These are phyloP conservation scores for Flagelloscypha sp. DNA, from an alignment of 768 basidiomycete species.

Conservation along the genomic window DNA sequence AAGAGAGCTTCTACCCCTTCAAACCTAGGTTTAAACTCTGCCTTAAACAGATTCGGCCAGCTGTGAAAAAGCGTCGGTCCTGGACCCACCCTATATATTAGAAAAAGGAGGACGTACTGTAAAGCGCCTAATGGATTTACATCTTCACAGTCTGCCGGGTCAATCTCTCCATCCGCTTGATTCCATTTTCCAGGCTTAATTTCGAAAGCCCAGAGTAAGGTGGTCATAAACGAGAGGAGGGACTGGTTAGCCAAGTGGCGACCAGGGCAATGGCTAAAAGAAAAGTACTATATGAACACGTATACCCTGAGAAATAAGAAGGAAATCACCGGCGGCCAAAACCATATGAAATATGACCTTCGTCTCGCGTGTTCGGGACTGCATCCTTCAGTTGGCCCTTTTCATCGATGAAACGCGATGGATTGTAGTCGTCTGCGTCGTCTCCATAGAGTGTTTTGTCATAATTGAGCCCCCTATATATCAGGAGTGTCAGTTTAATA, in stretches of 20 bases:
- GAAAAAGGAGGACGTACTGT: constrained; percentile 8
- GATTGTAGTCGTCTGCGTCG: constrained; percentile 17
- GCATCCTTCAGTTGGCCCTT: constrained; percentile 14
- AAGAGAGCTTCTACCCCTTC: no score
- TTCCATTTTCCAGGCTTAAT: constrained; percentile 4
- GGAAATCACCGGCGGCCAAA: constrained; percentile 19
- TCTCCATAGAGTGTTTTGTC: constrained; percentile 20
- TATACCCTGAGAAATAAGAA: background rate
- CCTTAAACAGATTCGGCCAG: background rate
- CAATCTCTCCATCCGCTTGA: constrained; percentile 6
- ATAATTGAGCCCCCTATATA: constrained; percentile 17
- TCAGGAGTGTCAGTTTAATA: no score
- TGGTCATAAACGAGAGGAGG: constrained; percentile 11
- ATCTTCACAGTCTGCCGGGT: constrained; percentile 9
- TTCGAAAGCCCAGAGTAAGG: constrained; percentile 10
- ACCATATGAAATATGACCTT: constrained; percentile 23
- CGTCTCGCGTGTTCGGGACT: constrained; percentile 20
- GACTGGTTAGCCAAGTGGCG: constrained; percentile 11
- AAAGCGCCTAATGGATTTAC: constrained; percentile 10
- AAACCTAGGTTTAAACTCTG: constrained; percentile 1
- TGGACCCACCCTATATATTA: no score
- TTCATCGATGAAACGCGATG: constrained; percentile 18
- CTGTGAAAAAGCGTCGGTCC: no score
- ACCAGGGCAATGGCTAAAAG: constrained; percentile 12
- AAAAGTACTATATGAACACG: background rate